phyloP scores from a whole-genome alignment of 1,139 yeast species.

The Hanseniaspora gamundiae region DNA sequence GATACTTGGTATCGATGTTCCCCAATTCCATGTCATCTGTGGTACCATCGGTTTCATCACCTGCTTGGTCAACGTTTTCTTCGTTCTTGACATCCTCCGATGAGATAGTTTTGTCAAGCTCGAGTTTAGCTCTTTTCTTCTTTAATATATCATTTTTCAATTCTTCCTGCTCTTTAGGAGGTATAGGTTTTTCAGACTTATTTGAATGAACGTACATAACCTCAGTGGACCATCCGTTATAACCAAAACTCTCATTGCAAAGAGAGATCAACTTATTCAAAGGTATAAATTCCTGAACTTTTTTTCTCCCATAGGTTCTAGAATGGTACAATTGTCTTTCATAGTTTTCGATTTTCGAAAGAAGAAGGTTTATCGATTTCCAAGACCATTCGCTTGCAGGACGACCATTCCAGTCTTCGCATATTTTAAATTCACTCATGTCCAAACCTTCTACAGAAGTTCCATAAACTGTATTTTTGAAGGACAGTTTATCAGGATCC shows the following conservation, averaged over 20 bases:
- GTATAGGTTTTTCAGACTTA: conserved; percentile 8
- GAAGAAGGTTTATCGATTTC: conserved; percentile 18
- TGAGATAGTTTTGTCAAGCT: too few relatives aligned
- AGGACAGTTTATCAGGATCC: background rate
- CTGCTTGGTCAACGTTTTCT: too few relatives aligned
- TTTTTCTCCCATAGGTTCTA: conserved; percentile 20
- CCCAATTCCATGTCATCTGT: too few relatives aligned
- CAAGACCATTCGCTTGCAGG: conserved; percentile 25
- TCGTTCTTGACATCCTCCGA: too few relatives aligned
- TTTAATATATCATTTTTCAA: background rate
- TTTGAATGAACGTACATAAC: conserved; percentile 15
- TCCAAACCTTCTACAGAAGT: background rate
- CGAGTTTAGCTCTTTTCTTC: too few relatives aligned
- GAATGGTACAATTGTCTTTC: conserved; percentile 19
- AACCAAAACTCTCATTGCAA: conserved; percentile 24
- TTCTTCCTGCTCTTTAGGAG: conserved; percentile 4
- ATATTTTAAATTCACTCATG: conserved; percentile 8
- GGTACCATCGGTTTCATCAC: too few relatives aligned
- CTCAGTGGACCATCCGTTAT: conserved; percentile 24
- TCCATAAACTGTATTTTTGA: background rate
- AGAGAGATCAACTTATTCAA: conserved; percentile 18
- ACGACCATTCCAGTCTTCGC: conserved; percentile 20
- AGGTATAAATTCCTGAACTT: conserved; percentile 21
- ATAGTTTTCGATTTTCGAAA: conserved; percentile 19
- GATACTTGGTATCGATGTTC: conserved; percentile 7